These are phyloP conservation scores for Xylariaceae sp. DNA, from an alignment of 2,329 filamentous ascomycete genomes.

Conservation along the genomic window DNA sequence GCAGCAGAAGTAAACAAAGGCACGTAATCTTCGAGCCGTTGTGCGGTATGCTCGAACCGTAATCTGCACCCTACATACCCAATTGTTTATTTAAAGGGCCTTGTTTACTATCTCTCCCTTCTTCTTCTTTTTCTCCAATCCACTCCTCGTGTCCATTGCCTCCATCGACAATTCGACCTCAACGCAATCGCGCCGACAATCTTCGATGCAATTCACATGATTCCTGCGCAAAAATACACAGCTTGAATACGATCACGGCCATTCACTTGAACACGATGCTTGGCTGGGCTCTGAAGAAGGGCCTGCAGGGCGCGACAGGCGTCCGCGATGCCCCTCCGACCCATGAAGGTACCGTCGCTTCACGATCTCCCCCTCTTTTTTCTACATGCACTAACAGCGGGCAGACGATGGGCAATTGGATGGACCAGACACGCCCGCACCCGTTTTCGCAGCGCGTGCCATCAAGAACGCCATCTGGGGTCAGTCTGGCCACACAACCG, in stretches of 20 bases:
- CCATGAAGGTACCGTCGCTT: slow-evolving; percentile 21
- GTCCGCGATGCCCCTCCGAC: slow-evolving; percentile 29
- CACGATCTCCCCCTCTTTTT: slow-evolving; percentile 2
- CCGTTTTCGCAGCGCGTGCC: slow-evolving; percentile 61
- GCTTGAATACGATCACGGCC: neutral
- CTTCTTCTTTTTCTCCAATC: neutral
- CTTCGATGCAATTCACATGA: neutral
- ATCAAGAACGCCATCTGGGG: slow-evolving; percentile 61
- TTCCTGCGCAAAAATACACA: neutral
- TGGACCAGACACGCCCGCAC: slow-evolving; percentile 59
- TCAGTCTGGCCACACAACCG: slow-evolving; percentile 39
- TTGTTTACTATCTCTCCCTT: neutral
- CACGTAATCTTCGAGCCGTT: slow-evolving; percentile 3
- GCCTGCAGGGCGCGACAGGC: slow-evolving; percentile 38
- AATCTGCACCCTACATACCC: neutral
- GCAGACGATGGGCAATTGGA: slow-evolving; percentile 47
- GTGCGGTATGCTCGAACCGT: slow-evolving; percentile 2
- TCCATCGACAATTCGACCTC: neutral
- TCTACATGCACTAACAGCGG: slow-evolving; percentile 14
- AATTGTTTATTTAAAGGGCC: neutral
- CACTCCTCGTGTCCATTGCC: neutral
- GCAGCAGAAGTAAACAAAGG: slow-evolving; percentile 14
- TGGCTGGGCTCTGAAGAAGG: slow-evolving; percentile 54
- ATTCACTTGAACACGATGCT: slow-evolving; percentile 41
- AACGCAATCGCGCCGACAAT: neutral